Base-by-base conservation (phyloP, 345 rosid genomes). In the Passiflora organensis region DNA sequence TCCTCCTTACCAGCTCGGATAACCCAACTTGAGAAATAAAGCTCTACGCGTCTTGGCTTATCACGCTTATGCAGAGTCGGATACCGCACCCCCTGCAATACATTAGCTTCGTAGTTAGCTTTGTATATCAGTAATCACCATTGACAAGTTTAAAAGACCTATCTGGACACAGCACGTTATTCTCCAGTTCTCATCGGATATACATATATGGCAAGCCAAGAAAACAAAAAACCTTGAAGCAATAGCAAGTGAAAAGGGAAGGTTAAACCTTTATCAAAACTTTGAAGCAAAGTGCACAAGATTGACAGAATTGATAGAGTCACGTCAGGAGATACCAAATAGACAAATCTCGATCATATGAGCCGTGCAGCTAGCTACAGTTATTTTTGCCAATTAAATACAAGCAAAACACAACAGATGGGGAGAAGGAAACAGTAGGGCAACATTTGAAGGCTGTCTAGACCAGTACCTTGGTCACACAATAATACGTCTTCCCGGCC, bases 1-100 rank as follows among this genome's bases (percentile, higher is more conserved):
- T 6, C 17, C 17, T 13, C 48, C 81, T 38, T 67, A 93, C 99
- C 99, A 1, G 95, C 75, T 76, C 76, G 80, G 68, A 93, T 85
- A 52, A 78, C 72, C 99, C 99, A 93, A 72, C 97, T 82, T 23
- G 99, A 93, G 69, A 86, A 89, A 58, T 84, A 93, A 59, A 65
- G 81, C 58, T 86, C 91, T 4, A 93, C 97, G 16, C 91, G 96
- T 60, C 95, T 89, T 28, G 96, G 96, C 73, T 89, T 93, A 78
- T 85, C 95, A 18, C 82, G 82, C 75, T 72, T 82, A n/a, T 63
- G 80, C 64, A 93, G 43, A 54, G 74, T 76, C 23, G 70, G 70
- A 74, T 80, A 85, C 14, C 86, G 82, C 59, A 89, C 85, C 48
- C 82, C 85, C 99, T 93, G 79, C 46, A 66, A 53, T 39, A 46